Conservation (phyloP, 306 rosid genomes). For the Cucumis melo region DNA sequence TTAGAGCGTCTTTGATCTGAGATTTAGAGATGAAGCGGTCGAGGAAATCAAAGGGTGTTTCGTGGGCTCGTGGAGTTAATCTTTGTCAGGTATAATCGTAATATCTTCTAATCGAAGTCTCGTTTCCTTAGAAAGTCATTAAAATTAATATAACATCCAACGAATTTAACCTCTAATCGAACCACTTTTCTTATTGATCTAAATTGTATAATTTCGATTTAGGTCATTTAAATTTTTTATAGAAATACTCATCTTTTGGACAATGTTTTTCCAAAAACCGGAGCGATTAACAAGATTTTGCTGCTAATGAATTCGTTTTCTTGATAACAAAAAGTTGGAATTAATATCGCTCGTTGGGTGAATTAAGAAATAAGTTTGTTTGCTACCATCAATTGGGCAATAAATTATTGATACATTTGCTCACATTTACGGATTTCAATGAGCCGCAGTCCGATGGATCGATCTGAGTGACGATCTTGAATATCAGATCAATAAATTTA, state of each 20-base stretch:
- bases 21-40: constrained; percentile 58
- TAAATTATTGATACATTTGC: not conserved
- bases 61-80: constrained; percentile 55
- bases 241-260: not conserved
- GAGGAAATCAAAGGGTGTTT: constrained; percentile 46
- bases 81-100: constrained; percentile 69
- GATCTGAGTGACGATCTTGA: not conserved
- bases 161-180: not conserved
- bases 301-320: not conserved
- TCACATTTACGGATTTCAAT: not conserved
- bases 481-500: not conserved
- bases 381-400: not conserved
- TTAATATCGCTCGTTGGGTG: not conserved
- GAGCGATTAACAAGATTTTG: not conserved
- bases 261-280: not conserved
- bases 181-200: not conserved
- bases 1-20: constrained; percentile 21
- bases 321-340: not conserved
- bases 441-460: not conserved
- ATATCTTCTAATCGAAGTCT: constrained; percentile 20
- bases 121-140: not conserved
- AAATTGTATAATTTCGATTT: not conserved
- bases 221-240: not conserved
- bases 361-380: not conserved
- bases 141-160: not conserved